phyloP scores from a whole-genome alignment of 1,284 basidiomycete genomes.

The Kwoniella shivajii region DNA sequence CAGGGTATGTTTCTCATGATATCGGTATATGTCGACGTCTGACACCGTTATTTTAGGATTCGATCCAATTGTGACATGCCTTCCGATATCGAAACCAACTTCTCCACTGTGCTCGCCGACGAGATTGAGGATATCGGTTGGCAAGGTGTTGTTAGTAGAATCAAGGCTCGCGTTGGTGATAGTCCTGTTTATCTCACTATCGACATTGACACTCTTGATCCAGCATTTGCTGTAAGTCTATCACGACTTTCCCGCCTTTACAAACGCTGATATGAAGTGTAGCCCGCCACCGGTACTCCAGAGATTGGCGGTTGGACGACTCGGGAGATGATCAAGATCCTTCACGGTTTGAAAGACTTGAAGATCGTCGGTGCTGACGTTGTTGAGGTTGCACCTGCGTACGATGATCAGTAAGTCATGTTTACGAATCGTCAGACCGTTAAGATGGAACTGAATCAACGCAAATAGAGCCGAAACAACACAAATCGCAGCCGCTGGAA shows the following conservation, averaged over 20 bases:
- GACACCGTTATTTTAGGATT: not conserved
- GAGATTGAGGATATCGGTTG: slow-evolving; percentile 53
- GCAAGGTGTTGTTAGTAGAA: slow-evolving; percentile 40
- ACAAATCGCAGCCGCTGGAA: slow-evolving; percentile 68
- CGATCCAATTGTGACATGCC: slow-evolving; percentile 46
- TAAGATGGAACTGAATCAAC: slow-evolving; percentile 29
- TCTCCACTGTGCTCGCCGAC: slow-evolving; percentile 62
- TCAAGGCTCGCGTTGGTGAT: slow-evolving; percentile 40
- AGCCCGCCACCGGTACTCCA: slow-evolving; percentile 79
- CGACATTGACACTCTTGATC: slow-evolving; percentile 44
- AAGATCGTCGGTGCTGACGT: slow-evolving; percentile 63
- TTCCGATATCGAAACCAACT: slow-evolving; percentile 64
- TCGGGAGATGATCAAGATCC: slow-evolving; percentile 49
- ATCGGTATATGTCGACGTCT: not conserved
- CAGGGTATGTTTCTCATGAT: slow-evolving; percentile 56
- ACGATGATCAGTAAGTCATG: slow-evolving; percentile 57
- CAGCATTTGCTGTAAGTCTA: slow-evolving; percentile 27
- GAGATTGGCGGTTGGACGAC: slow-evolving; percentile 62
- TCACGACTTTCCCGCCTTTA: not conserved
- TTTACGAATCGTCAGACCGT: no score
- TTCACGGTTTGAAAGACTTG: slow-evolving; percentile 46
- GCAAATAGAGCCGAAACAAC: slow-evolving; percentile 65
- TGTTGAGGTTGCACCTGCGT: slow-evolving; percentile 80
- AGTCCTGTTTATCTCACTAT: slow-evolving; percentile 34
- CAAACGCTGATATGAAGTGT: not conserved